Evolutionary conservation across 306 rosid species (phyloP).

Genomic region (Cucumis sativus): Cucumber_9930_V3 NC_026655.2:24016501-24017000

Average conservation of each 20-base stretch:
- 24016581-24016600: too few relatives aligned
- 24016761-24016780: background rate
- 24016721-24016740: background rate
- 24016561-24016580: too few relatives aligned
- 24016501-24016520: too few relatives aligned
- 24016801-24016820: background rate
- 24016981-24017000: conserved; percentile 70
- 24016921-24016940: background rate
- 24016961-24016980: conserved; percentile 83
- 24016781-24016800: background rate
- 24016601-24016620: too few relatives aligned
- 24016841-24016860: background rate
- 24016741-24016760: background rate
- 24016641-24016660: too few relatives aligned
- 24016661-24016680: background rate
- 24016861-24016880: background rate
- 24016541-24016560: too few relatives aligned
- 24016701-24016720: background rate
- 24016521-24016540: too few relatives aligned
- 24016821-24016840: background rate
- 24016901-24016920: background rate
- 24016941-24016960: conserved; percentile 40
- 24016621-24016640: too few relatives aligned
- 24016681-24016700: background rate
- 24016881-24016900: background rate